Percentiles rank a stretch among this genome's conserved stretches.
These are phyloP conservation scores for Chamaenerion angustifolium DNA, from an alignment of 345 rosid genomes.

Conservation along the genomic window DNA sequence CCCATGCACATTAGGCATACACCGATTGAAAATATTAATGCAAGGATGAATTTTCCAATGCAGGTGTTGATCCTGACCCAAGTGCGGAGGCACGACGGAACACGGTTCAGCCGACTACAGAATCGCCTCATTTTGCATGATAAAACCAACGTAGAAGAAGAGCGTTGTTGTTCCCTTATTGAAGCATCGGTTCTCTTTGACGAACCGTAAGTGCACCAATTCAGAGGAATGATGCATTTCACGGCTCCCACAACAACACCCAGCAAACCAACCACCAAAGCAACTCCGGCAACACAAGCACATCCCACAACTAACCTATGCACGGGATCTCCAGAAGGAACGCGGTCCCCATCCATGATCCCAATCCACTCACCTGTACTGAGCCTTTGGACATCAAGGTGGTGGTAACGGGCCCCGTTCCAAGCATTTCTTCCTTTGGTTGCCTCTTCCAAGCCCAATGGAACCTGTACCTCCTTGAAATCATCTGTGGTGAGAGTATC, in stretches of 20 bases:
- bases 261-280: constrained; percentile 28
- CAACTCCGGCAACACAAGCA: constrained; percentile 46
- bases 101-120: constrained; percentile 60
- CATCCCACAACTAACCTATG: constrained; percentile 57
- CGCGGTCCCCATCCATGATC: constrained; percentile 82
- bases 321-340: constrained; percentile 51
- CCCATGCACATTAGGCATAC: constrained; percentile 40
- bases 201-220: constrained; percentile 54
- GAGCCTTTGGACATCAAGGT: constrained; percentile 64
- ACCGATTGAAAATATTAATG: constrained; percentile 32
- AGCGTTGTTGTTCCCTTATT: neutral
- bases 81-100: constrained; percentile 43
- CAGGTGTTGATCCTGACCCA: constrained; percentile 37
- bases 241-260: constrained; percentile 67
- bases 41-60: constrained; percentile 38
- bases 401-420: constrained; percentile 82
- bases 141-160: constrained; percentile 25
- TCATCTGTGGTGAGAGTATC: constrained; percentile 49
- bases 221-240: constrained; percentile 68
- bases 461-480: constrained; percentile 68
- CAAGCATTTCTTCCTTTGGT: constrained; percentile 61
- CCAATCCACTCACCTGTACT: constrained; percentile 75
- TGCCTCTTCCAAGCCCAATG: constrained; percentile 32
- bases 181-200: constrained; percentile 47
- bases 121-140: constrained; percentile 53